Conservation (phyloP, 345 rosid species). For the Limnanthes douglasii region DNA sequence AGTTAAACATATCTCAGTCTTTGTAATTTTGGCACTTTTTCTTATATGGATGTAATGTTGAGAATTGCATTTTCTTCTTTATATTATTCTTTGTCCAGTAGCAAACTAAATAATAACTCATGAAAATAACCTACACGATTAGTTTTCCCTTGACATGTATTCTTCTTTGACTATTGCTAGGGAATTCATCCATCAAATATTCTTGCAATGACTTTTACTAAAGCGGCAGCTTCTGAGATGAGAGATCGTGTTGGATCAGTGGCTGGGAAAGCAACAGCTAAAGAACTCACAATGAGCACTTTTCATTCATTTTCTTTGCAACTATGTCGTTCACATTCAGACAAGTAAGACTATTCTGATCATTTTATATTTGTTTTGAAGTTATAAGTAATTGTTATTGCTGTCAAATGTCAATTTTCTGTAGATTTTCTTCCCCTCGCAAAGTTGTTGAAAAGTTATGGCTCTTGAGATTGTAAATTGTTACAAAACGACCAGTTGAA, state of each 20-base stretch:
- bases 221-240: conserved; percentile 94
- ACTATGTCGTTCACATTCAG: conserved; percentile 88
- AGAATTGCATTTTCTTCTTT: not conserved
- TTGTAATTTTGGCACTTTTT: too few species aligned
- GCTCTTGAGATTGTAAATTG: too few species aligned
- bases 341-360: conserved; percentile 38
- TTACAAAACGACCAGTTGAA: too few species aligned
- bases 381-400: too few species aligned
- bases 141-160: not conserved
- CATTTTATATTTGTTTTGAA: too few species aligned
- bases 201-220: conserved; percentile 96
- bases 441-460: too few species aligned
- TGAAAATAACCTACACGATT: too few species aligned
- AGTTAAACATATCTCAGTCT: too few species aligned
- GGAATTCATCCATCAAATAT: conserved; percentile 73
- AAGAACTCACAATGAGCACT: conserved; percentile 76
- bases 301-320: conserved; percentile 92
- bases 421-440: too few species aligned
- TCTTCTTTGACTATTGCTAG: conserved; percentile 21
- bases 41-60: too few species aligned
- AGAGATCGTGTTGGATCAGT: conserved; percentile 61
- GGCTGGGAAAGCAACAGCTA: conserved; percentile 75
- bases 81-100: not conserved
- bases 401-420: too few species aligned
- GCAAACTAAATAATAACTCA: too few species aligned